These are phyloP conservation scores for Coemansia sp. DNA, from an alignment of 192 early-diverging fungal species.

Conservation along the genomic window DNA sequence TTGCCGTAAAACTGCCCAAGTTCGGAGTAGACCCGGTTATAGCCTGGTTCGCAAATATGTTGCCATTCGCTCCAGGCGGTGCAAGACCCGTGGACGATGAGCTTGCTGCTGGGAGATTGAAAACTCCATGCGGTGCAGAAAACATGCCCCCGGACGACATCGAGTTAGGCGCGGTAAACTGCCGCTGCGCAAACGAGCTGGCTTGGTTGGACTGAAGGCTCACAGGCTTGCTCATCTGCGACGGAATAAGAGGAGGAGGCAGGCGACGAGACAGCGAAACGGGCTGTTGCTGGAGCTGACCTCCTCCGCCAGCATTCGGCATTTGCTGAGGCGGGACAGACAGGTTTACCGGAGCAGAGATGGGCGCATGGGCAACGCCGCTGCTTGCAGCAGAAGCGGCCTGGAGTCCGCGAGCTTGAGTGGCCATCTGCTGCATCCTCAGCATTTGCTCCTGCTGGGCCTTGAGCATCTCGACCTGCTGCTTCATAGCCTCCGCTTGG, in stretches of 20 bases:
- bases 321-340: conserved; percentile 11
- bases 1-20: conserved; percentile 29
- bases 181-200: conserved; percentile 10
- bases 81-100: conserved; percentile 23
- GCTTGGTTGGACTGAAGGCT: conserved; percentile 7
- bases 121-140: conserved; percentile 14
- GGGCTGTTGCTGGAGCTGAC: conserved; percentile 16
- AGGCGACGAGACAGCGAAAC: conserved; percentile 36
- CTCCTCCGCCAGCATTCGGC: conserved; percentile 3
- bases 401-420: conserved; percentile 20
- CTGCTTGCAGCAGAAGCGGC: background rate
- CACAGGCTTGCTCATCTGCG: conserved; percentile 20
- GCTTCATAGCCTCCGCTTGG: conserved; percentile 39
- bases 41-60: conserved; percentile 32
- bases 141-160: conserved; percentile 13
- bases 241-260: conserved; percentile 42
- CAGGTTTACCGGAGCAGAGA: background rate
- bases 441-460: conserved; percentile 49
- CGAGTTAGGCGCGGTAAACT: conserved; percentile 2
- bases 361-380: background rate
- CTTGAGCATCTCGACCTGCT: conserved; percentile 35
- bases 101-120: conserved; percentile 32
- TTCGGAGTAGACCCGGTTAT: conserved; percentile 43
- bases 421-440: conserved; percentile 52
- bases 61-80: background rate